phyloP scores from a whole-genome alignment of 192 early-diverging fungal species.

The Backusella psychrophila region DNA sequence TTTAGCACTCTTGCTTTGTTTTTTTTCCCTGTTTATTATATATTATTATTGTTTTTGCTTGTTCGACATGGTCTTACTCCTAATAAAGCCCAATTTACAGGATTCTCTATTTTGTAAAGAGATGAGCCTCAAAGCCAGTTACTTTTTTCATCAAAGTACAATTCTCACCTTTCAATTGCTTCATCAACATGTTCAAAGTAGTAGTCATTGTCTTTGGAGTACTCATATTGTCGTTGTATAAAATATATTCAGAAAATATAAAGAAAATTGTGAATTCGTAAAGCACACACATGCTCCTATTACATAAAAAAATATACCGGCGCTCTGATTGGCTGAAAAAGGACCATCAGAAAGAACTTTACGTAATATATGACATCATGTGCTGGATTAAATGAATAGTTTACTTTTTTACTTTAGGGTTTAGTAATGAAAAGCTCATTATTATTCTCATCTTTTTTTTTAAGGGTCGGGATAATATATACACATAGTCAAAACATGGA shows the following conservation, averaged over 20 bases:
- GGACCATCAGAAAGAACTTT: not conserved
- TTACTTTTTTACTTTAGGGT: not conserved
- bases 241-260: not conserved
- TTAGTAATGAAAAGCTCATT: not conserved
- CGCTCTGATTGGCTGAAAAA: not conserved
- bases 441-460: not conserved
- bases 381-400: not conserved
- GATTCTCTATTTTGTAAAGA: conserved; percentile 42
- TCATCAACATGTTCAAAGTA: conserved; percentile 1
- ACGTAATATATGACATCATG: not conserved
- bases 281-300: not conserved
- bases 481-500: not conserved
- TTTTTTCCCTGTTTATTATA: not conserved
- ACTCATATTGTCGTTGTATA: not conserved
- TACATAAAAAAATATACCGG: not conserved
- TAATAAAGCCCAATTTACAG: conserved; percentile 66
- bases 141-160: not conserved
- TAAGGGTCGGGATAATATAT: not conserved
- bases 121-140: not conserved
- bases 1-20: not conserved
- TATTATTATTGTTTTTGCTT: not conserved
- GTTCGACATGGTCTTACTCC: conserved; percentile 25
- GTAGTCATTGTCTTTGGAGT: not conserved
- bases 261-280: not conserved
- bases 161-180: not conserved